Percentiles rank a stretch among this genome's conserved stretches.
phyloP scores from a whole-genome alignment of 2,329 filamentous ascomycete genomes.

The Hypoxylon sp. region DNA sequence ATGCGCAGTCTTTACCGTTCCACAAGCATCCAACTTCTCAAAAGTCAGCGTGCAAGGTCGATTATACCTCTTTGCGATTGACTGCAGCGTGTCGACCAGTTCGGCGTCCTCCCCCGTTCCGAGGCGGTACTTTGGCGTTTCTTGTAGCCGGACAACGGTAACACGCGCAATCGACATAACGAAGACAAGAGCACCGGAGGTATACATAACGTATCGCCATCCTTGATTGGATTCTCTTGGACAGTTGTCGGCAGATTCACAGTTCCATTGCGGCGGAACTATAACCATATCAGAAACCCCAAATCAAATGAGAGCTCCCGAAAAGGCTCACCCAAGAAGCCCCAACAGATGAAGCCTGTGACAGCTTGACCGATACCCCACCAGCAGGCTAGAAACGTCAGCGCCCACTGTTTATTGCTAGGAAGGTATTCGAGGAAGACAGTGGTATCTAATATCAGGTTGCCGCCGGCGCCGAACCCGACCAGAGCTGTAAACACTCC shows the following conservation, averaged over 20 bases:
- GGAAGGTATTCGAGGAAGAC: conserved; percentile 65
- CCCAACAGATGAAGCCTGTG: conserved; percentile 66
- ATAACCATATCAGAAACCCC: conserved; percentile 21
- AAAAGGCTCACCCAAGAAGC: conserved; percentile 59
- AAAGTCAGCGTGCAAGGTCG: conserved; percentile 61
- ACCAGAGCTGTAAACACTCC: conserved; percentile 74
- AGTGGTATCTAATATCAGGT: conserved; percentile 73
- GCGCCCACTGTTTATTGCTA: conserved; percentile 72
- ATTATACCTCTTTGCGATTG: conserved; percentile 58
- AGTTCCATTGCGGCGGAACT: conserved; percentile 62
- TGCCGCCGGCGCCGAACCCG: conserved; percentile 76
- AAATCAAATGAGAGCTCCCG: background rate
- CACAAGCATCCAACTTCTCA: conserved; percentile 63
- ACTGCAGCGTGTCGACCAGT: conserved; percentile 62
- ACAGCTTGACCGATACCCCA: conserved; percentile 66
- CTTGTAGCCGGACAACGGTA: conserved; percentile 68
- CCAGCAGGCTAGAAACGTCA: conserved; percentile 73
- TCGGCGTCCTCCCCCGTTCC: conserved; percentile 66
- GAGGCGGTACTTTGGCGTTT: conserved; percentile 73
- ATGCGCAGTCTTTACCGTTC: conserved; percentile 58
- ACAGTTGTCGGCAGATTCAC: conserved; percentile 58
- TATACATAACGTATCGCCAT: conserved; percentile 66
- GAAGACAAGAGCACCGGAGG: conserved; percentile 63
- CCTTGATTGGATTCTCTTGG: conserved; percentile 63
- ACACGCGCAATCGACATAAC: conserved; percentile 68